Conservation (phyloP, 306 rosid species). For the Quercus ilex region DNA sequence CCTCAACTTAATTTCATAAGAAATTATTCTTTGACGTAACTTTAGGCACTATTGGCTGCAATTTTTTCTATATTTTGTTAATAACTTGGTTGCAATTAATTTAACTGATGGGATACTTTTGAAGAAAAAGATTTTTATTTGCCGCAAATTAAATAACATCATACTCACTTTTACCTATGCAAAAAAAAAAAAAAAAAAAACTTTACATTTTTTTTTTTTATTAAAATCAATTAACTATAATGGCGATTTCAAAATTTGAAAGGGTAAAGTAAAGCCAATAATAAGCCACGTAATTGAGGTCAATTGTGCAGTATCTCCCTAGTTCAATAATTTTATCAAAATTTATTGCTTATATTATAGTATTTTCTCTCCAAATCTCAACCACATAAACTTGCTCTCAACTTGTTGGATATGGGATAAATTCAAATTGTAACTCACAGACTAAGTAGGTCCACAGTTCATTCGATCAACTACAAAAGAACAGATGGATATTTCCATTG, state of each 20-base stretch:
- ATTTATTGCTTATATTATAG: not conserved
- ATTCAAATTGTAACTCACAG: not conserved
- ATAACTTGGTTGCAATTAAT: not conserved
- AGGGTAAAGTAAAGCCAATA: not conserved
- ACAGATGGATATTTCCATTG: not conserved
- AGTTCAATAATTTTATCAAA: not conserved
- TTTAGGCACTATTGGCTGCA: not conserved
- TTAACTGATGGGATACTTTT: not conserved
- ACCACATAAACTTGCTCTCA: constrained; percentile 18
- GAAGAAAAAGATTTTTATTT: not conserved
- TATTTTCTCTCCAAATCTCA: no score
- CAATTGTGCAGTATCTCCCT: not conserved
- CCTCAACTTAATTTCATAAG: not conserved
- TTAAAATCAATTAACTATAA: not conserved
- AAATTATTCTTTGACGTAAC: not conserved
- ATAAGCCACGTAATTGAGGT: not conserved
- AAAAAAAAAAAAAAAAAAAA: not conserved
- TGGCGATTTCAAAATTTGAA: not conserved
- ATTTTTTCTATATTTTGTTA: not conserved
- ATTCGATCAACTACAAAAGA: not conserved
- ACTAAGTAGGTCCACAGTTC: not conserved
- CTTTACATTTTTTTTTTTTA: not conserved
- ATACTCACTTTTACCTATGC: not conserved
- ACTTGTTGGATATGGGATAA: constrained; percentile 23
- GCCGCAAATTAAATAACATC: not conserved